phyloP scores from a whole-genome alignment of 2,329 filamentous ascomycete genomes.

The Pseudogymnoascus sp. region DNA sequence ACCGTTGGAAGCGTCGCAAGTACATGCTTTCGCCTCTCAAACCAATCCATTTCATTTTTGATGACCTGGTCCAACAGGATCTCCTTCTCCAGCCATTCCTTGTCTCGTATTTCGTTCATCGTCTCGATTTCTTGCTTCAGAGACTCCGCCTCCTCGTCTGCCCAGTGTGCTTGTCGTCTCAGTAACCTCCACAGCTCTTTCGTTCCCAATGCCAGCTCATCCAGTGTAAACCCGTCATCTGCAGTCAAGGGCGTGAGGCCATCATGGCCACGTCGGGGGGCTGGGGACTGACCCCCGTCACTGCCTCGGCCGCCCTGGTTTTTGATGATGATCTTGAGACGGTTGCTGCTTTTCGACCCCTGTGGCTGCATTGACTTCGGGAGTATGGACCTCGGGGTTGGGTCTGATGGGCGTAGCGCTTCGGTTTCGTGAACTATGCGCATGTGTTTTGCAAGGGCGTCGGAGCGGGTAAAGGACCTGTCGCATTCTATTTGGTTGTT shows the following conservation, averaged over 20 bases:
- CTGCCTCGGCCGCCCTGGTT: constrained; percentile 50
- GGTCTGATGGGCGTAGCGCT: constrained; percentile 71
- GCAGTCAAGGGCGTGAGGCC: constrained; percentile 43
- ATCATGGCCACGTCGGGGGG: constrained; percentile 26
- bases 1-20: constrained; percentile 34
- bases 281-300: constrained; percentile 39
- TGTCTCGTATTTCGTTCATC: constrained; percentile 58
- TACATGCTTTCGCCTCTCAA: constrained; percentile 49
- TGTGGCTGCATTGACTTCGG: constrained; percentile 39
- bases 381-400: constrained; percentile 55
- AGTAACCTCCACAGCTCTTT: constrained; percentile 59
- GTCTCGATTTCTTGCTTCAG: constrained; percentile 58
- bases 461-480: constrained; percentile 89
- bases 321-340: constrained; percentile 58
- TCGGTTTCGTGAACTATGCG: constrained; percentile 97
- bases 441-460: constrained; percentile 96
- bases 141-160: constrained; percentile 56
- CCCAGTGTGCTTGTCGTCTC: constrained; percentile 63
- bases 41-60: constrained; percentile 58
- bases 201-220: constrained; percentile 55
- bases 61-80: constrained; percentile 67
- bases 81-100: constrained; percentile 76
- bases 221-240: constrained; percentile 53
- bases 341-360: constrained; percentile 36
- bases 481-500: constrained; percentile 67